Evolutionary conservation across 2,329 filamentous ascomycete species (phyloP).

Genomic region (Claviceps capensis): DNA sequence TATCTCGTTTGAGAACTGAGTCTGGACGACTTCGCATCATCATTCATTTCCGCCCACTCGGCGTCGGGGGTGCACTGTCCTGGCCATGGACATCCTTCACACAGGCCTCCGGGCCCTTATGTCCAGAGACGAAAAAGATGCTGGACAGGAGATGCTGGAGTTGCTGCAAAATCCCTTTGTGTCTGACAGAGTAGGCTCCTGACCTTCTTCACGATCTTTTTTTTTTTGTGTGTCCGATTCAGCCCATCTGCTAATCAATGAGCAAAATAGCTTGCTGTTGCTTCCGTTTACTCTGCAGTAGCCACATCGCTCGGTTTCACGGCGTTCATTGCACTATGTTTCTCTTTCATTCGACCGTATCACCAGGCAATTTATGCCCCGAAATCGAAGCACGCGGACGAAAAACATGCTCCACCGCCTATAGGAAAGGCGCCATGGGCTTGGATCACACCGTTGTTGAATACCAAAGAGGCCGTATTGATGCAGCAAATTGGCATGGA

Average conservation of each 20-base stretch:
- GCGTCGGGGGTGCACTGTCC: neutral
- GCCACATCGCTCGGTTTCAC: conserved; percentile 69
- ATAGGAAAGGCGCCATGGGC: conserved; percentile 78
- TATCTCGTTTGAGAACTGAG: neutral
- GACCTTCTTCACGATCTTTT: neutral
- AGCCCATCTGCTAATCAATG: neutral
- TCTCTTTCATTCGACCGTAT: conserved; percentile 82
- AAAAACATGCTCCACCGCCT: conserved; percentile 75
- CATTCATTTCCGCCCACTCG: neutral
- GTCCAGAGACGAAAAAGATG: conserved; percentile 11
- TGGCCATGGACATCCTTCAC: neutral
- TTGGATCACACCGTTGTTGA: conserved; percentile 70
- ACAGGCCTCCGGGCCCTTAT: neutral
- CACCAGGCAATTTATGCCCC: conserved; percentile 90
- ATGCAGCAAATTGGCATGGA: conserved; percentile 81
- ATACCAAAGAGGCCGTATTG: conserved; percentile 62
- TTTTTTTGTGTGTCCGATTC: neutral
- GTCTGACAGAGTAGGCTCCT: conserved; percentile 6
- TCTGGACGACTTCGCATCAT: neutral
- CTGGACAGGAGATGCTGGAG: conserved; percentile 31
- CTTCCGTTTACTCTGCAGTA: conserved; percentile 64
- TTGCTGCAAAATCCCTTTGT: conserved; percentile 38
- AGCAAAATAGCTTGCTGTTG: conserved; percentile 14
- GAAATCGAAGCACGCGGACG: conserved; percentile 82
- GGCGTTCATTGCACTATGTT: conserved; percentile 57